Percentiles rank a stretch among this genome's conserved stretches.
Conservation (phyloP, 2,329 filamentous ascomycete genomes). For the Sarocladiaceae sp. region DNA sequence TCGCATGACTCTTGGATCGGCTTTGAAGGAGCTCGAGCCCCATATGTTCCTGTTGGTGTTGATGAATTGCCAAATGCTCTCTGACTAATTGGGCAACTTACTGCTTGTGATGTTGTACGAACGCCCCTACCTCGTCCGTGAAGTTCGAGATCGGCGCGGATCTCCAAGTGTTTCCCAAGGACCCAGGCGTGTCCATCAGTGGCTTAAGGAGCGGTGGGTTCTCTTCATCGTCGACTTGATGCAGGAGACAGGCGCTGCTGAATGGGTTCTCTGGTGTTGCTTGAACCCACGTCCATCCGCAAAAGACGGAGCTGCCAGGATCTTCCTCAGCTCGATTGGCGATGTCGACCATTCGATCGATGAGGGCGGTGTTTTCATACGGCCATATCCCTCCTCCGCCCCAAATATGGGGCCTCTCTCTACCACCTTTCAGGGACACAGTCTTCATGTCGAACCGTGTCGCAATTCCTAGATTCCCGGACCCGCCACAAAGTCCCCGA, state of each 20-base stretch:
- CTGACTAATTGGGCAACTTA: background rate
- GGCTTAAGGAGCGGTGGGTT: background rate
- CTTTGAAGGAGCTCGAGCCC: background rate
- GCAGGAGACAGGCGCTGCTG: background rate
- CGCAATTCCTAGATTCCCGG: conserved; percentile 16
- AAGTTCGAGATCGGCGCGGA: background rate
- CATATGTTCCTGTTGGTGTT: background rate
- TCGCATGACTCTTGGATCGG: background rate
- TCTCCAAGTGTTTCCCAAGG: background rate
- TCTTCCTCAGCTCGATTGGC: background rate
- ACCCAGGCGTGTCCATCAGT: conserved; percentile 1
- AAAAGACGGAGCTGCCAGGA: background rate
- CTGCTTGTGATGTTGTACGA: background rate
- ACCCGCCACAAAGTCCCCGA: conserved; percentile 14
- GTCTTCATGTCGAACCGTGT: conserved; percentile 14
- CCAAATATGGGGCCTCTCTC: background rate
- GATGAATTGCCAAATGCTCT: background rate
- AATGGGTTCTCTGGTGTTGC: background rate
- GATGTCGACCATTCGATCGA: background rate
- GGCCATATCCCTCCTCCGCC: background rate
- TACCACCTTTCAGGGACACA: background rate
- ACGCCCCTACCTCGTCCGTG: background rate
- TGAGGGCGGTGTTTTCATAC: background rate
- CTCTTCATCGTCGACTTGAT: conserved; percentile 11
- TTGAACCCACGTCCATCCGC: background rate